A percentile compares a stretch with the other conserved stretches of the same genome.
These are phyloP conservation scores for Mariannaea elegans DNA, from an alignment of 2,329 filamentous ascomycete species.

Conservation along the genomic window DNA sequence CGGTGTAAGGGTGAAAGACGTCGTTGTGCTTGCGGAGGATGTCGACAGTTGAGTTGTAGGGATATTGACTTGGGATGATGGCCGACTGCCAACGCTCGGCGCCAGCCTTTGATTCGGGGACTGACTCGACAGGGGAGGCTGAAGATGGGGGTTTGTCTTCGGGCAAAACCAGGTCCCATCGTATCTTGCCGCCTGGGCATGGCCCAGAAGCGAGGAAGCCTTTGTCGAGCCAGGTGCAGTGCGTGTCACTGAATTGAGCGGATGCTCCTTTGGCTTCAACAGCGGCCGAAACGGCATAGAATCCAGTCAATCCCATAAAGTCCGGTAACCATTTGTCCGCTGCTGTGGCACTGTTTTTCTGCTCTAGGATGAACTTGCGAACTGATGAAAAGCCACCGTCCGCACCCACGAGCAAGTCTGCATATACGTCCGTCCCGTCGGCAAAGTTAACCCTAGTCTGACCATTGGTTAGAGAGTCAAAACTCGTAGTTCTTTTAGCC, in stretches of 20 bases:
- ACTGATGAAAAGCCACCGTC: conserved; percentile 36
- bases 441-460: conserved; percentile 18
- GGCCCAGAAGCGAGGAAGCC: conserved; percentile 33
- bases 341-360: conserved; percentile 20
- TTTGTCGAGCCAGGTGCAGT: conserved; percentile 26
- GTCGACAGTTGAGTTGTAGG: conserved; percentile 17
- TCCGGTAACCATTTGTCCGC: conserved; percentile 34
- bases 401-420: conserved; percentile 33
- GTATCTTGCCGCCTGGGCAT: conserved; percentile 27
- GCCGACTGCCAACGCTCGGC: conserved; percentile 26
- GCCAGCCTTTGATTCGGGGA: not conserved
- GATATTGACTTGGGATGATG: conserved; percentile 26
- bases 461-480: conserved; percentile 20
- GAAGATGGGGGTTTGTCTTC: conserved; percentile 26
- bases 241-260: conserved; percentile 24
- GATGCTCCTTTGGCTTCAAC: not conserved
- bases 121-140: not conserved
- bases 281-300: conserved; percentile 33
- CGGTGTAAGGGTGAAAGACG: conserved; percentile 33
- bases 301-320: conserved; percentile 32
- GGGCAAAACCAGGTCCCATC: conserved; percentile 39
- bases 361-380: conserved; percentile 29
- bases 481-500: conserved; percentile 27
- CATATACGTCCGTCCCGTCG: conserved; percentile 15
- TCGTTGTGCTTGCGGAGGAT: conserved; percentile 22